phyloP scores from a whole-genome alignment of 768 basidiomycete genomes.

The Panaeolus papilionaceus region DNA sequence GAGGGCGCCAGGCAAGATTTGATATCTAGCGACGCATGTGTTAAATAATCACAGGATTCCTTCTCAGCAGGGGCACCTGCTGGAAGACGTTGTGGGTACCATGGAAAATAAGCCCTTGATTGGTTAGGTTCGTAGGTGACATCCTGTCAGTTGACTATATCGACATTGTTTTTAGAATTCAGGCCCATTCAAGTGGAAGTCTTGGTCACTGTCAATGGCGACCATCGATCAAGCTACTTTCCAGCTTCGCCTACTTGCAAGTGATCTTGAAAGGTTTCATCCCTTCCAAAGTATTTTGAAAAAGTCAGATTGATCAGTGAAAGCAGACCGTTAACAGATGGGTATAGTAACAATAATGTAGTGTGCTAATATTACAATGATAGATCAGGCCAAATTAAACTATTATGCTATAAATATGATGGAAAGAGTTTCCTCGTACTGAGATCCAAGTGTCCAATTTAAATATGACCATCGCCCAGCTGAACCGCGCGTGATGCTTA shows the following conservation, averaged over 20 bases:
- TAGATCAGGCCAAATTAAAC: neutral
- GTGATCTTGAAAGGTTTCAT: neutral
- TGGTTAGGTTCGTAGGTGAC: neutral
- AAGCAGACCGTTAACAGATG: neutral
- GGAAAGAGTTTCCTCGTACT: neutral
- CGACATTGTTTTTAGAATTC: neutral
- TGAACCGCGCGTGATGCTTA: neutral
- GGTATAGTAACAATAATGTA: neutral
- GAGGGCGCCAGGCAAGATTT: slow-evolving; percentile 1
- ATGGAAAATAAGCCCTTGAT: neutral
- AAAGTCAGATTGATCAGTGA: too few relatives aligned
- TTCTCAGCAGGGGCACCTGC: neutral
- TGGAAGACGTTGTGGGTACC: neutral
- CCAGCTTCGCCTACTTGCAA: too few relatives aligned
- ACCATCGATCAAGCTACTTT: too few relatives aligned
- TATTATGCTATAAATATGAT: slow-evolving; percentile 7
- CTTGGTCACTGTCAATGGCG: too few relatives aligned
- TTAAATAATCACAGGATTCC: neutral
- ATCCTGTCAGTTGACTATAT: neutral
- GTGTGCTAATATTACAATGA: neutral
- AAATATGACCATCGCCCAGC: neutral
- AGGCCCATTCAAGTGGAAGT: neutral
- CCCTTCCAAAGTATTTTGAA: too few relatives aligned
- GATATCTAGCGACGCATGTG: neutral
- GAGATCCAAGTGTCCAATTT: neutral